Conservation (phyloP, 2,329 filamentous ascomycete genomes). For the Verticillium nubilum region DNA sequence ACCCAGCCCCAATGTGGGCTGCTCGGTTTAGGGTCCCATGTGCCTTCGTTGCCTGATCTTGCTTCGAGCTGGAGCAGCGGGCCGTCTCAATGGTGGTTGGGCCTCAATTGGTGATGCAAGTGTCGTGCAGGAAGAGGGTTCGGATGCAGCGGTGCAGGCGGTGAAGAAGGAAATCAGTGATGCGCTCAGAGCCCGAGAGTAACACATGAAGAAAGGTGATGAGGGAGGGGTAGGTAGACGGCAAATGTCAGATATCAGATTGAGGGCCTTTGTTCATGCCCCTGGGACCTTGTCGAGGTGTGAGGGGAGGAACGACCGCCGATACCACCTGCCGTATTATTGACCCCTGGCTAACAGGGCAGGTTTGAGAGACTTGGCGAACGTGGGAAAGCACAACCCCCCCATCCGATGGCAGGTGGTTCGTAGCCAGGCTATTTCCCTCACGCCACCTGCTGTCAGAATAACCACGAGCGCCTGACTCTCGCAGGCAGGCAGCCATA, state of each 20-base stretch:
- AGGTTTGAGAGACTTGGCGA: too few species aligned
- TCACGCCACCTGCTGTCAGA: too few species aligned
- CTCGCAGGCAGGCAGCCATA: too few species aligned
- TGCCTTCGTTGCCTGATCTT: background rate
- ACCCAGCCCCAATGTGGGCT: background rate
- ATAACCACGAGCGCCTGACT: too few species aligned
- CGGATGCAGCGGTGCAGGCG: background rate
- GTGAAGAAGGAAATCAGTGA: background rate
- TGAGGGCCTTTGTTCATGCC: background rate
- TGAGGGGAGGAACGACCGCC: too few species aligned
- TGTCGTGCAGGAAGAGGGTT: background rate
- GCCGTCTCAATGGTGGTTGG: background rate
- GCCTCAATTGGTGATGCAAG: background rate
- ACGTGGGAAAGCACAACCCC: too few species aligned
- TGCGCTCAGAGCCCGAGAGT: too few species aligned
- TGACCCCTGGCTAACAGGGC: too few species aligned
- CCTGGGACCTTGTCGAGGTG: background rate
- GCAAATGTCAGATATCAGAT: background rate
- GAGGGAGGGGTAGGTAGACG: background rate
- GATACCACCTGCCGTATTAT: too few species aligned
- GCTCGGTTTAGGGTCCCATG: background rate
- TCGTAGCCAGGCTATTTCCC: too few species aligned
- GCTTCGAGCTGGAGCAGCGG: too few species aligned
- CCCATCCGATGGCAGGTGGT: too few species aligned
- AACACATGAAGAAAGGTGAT: background rate